Percentiles rank a stretch among this genome's conserved stretches.
These are phyloP conservation scores for Fusarium irregulare DNA, from an alignment of 2,329 filamentous ascomycete genomes.

Conservation along the genomic window DNA sequence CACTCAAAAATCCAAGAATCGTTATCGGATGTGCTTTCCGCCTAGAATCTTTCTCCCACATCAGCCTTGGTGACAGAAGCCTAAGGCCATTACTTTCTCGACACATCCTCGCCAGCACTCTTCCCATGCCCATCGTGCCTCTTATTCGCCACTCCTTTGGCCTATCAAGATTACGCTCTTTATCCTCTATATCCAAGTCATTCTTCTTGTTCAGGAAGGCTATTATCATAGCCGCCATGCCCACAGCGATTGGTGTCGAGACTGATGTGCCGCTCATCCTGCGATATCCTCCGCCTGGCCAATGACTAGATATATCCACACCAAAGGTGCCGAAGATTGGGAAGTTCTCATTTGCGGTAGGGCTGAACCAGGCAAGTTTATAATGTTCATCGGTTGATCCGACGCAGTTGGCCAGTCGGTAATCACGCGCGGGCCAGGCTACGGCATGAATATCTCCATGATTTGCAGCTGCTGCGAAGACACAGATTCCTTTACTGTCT, in stretches of 20 bases:
- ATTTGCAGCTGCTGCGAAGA: conserved; percentile 30
- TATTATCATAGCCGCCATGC: conserved; percentile 29
- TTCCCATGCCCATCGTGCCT: conserved; percentile 20
- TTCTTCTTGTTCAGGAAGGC: conserved; percentile 30
- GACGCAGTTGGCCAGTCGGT: conserved; percentile 19
- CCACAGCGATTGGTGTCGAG: conserved; percentile 24
- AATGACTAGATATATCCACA: conserved; percentile 21
- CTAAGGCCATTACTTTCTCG: conserved; percentile 22
- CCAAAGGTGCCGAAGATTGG: conserved; percentile 22
- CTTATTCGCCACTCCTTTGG: conserved; percentile 24
- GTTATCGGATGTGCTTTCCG: neutral
- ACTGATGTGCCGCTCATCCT: conserved; percentile 26
- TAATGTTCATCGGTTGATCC: conserved; percentile 21
- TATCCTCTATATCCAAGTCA: neutral
- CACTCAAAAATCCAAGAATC: neutral
- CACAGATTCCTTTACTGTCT: conserved; percentile 8
- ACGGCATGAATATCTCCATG: conserved; percentile 23
- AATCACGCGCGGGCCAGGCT: conserved; percentile 28
- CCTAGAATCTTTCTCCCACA: conserved; percentile 16
- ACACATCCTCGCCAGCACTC: conserved; percentile 26
- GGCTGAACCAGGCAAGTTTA: conserved; percentile 11
- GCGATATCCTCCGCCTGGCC: conserved; percentile 22
- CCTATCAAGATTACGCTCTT: neutral
- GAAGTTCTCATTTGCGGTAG: conserved; percentile 4
- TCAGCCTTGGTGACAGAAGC: conserved; percentile 19